Base-by-base conservation (phyloP, 495 filamentous ascomycete genomes). In the Annulohypoxylon moriforme region DNA sequence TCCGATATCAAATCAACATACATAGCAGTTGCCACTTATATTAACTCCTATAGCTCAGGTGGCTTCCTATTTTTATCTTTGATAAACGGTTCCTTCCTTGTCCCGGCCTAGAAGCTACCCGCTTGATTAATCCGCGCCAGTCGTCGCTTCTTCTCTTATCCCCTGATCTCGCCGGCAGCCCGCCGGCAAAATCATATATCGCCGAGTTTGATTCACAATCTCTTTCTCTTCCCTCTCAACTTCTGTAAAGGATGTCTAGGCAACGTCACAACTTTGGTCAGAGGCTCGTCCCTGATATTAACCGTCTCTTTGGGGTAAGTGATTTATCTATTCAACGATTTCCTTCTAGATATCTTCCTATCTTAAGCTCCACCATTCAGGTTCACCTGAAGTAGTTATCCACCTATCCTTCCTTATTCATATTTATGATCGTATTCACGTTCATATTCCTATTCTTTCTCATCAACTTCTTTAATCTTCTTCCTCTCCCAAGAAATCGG, bases 271-370 rank as follows among this genome's bases (percentile, higher is more conserved):
- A 34, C 24, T 67, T 70, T 16, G 29, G 65, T 11, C 47, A 46
- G 27, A 63, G 68, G 8, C 59, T 75, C 58, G 38, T 77, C 4
- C 75, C 75, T 6, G 66, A 77, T 24, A 44, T 66, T 9, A 36
- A 55, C 9, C 60, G 60, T 29, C 56, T 77, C 31, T 68, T 72
- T 57, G 68, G 62, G 31, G 75, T 75, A 61, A 49, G 68, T 44
- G 16, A 44, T 14, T 5, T 14, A 27, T 0, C 8, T 14, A 27
- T 0, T 29, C 24, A 9, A 6, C 33, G 36, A 34, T 38, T 38
- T 11, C 46, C 33, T n/a, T 29, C 2, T 11, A 1, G 13, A 4
- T 11, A 24, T 27, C 55, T 6, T 14, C 34, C 0, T 24, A 8
- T 25, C 9, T 24, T 34, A 25, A 14, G n/a, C 8, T 18, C 25